Evolutionary conservation across 805 yeast genomes (phyloP), one percentile per base, ranked within the genome.

Genomic region (Kluyveromyces dobzhanskii): DNA sequence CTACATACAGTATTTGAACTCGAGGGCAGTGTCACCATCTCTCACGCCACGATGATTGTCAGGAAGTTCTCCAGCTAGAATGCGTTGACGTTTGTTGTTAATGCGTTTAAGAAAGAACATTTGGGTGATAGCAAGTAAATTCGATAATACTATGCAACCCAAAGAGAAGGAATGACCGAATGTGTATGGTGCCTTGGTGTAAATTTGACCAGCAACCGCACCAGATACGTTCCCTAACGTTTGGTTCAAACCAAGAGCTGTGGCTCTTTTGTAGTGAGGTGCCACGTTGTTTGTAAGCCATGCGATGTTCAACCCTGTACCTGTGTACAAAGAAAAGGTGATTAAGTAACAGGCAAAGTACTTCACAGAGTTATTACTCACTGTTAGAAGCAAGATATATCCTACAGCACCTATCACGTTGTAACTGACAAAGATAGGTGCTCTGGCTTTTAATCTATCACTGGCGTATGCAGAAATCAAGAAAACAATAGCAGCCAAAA

Each of bases 171-270:
- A 57, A 41, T 66, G 62, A 2, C 74, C 73, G 21, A 66, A 49
- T 11, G 41, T 47, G 41, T 62, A 69, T 3, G 70, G 70, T 3
- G 70, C 49, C 6, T 49, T 45, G 26, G 66, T 50, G 51, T 67
- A 70, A 17, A 69, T 62, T 46, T 68, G 73, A 19, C 68, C 67
- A 25, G 67, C 64, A 42, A 69, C 54, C 3, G 64, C 68, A 38
- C 76, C 76, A 4, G 73, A 61, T 19, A 64, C 42, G 44, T 70
- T 70, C 7, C 74, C 75, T 13, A 69, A 41, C 2, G 69, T 57
- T 46, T 67, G 73, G 38, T 70, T 66, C 26, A 57, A 38, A 8
- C 69, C 73, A 35, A 69, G 49, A 4, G 69, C 62, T 3, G 70
- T 58, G 7, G 69, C 66, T 49, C 73, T 59, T 39, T 64, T 64